Evolutionary conservation across 768 basidiomycete species (phyloP).

Genomic region (Termitomyces sp.): DNA sequence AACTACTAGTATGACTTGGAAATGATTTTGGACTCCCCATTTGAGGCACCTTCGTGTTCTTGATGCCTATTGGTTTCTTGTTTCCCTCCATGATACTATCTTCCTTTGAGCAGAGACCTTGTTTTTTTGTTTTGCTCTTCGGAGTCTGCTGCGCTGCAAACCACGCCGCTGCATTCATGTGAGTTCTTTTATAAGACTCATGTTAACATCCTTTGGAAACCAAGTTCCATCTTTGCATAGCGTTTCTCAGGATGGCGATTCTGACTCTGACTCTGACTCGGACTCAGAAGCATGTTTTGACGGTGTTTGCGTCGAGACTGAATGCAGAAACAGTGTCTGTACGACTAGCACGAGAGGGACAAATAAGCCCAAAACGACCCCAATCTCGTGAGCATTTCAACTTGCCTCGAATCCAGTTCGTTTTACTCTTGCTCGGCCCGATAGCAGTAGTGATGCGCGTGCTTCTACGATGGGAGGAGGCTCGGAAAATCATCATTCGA

Average conservation of each 20-base stretch:
- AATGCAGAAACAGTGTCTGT: not conserved
- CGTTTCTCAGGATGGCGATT: not conserved
- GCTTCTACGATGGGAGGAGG: not conserved
- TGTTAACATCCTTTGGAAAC: not conserved
- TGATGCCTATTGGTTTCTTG: not conserved
- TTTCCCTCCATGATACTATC: conserved; percentile 1
- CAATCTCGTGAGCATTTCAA: not conserved
- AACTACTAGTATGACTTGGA: no score
- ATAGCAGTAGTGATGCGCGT: not conserved
- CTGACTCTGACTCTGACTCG: not conserved
- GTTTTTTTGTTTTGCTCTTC: not conserved
- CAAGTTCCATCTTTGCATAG: not conserved
- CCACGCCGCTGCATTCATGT: not conserved
- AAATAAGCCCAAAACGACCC: not conserved
- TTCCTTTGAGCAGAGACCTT: not conserved
- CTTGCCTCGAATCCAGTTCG: not conserved
- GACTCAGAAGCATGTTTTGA: conserved; percentile 10
- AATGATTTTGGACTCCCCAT: no score
- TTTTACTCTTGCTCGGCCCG: not conserved
- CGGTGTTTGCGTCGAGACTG: conserved; percentile 7
- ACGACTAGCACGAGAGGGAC: not conserved
- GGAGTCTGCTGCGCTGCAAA: not conserved
- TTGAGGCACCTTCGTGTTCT: no score
- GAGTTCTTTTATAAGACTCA: not conserved
- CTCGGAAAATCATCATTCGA: not conserved